Conservation (phyloP, 345 rosid species). For the Melastoma malabathricum region DNA sequence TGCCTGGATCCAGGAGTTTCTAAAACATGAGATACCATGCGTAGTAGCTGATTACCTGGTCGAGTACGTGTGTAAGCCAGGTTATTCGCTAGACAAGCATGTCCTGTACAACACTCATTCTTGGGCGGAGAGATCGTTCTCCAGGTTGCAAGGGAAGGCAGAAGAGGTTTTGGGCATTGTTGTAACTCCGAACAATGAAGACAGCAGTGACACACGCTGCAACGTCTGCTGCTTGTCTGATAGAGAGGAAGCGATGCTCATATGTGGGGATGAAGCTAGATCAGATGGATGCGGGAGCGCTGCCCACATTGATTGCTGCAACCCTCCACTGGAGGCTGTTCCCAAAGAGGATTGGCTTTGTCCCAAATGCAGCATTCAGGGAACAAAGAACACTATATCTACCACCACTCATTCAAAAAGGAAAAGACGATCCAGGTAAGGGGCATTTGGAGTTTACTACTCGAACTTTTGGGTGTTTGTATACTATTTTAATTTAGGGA, state of each 20-base stretch:
- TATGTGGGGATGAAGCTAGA: slow-evolving; percentile 48
- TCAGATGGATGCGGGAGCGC: slow-evolving; percentile 49
- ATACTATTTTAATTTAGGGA: too few relatives aligned
- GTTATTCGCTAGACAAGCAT: slow-evolving; percentile 67
- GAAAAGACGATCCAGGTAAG: not conserved
- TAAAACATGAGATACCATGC: slow-evolving; percentile 75
- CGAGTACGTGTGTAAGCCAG: slow-evolving; percentile 90
- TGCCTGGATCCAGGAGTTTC: slow-evolving; percentile 75
- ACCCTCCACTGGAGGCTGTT: slow-evolving; percentile 43
- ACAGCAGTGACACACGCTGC: slow-evolving; percentile 21
- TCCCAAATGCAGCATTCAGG: slow-evolving; percentile 17
- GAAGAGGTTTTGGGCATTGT: slow-evolving; percentile 20
- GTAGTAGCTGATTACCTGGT: slow-evolving; percentile 76
- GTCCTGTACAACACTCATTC: slow-evolving; percentile 58
- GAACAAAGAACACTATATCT: slow-evolving; percentile 2
- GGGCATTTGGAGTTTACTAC: too few relatives aligned
- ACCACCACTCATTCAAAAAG: slow-evolving; percentile 11
- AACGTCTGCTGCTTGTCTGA: slow-evolving; percentile 32
- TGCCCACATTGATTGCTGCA: slow-evolving; percentile 49
- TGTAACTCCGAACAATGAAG: slow-evolving; percentile 4
- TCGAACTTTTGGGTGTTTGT: too few relatives aligned
- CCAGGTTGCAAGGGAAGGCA: slow-evolving; percentile 26
- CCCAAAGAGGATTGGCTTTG: slow-evolving; percentile 75
- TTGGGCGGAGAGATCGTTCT: slow-evolving; percentile 68
- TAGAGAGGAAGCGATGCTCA: slow-evolving; percentile 57